Evolutionary conservation across 768 basidiomycete genomes (phyloP).

Genomic region (Hypholoma fasciculare): DNA sequence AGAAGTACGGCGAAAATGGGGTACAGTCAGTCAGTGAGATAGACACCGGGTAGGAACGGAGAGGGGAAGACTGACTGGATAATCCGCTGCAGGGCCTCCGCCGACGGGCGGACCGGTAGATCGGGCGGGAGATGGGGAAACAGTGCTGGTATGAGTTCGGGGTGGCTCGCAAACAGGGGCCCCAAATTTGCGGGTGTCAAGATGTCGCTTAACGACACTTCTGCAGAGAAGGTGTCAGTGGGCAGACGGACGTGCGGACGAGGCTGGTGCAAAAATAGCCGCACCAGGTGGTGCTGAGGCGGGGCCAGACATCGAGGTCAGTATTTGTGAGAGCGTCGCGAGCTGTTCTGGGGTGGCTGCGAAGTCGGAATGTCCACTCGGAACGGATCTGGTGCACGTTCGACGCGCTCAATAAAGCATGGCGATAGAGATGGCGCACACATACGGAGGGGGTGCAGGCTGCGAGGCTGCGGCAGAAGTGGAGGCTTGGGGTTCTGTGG

Average conservation of each 20-base stretch:
- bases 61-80: slow-evolving; percentile 44
- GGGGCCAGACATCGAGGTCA: slow-evolving; percentile 44
- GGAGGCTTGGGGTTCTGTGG: slow-evolving; percentile 41
- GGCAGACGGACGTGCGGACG: neutral
- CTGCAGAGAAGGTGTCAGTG: slow-evolving; percentile 25
- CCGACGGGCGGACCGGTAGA: slow-evolving; percentile 65
- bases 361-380: slow-evolving; percentile 25
- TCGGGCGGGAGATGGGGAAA: slow-evolving; percentile 85
- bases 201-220: slow-evolving; percentile 73
- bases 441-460: slow-evolving; percentile 31
- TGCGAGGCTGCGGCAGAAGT: slow-evolving; percentile 35
- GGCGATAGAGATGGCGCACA: slow-evolving; percentile 2
- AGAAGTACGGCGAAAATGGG: neutral
- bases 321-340: slow-evolving; percentile 55
- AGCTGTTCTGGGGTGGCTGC: slow-evolving; percentile 66
- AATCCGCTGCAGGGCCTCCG: slow-evolving; percentile 70
- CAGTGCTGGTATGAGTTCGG: slow-evolving; percentile 65
- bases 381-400: slow-evolving; percentile 14
- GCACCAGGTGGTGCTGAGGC: slow-evolving; percentile 32
- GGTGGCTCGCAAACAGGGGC: slow-evolving; percentile 70
- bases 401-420: neutral
- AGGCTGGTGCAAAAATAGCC: neutral
- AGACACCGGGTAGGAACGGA: neutral
- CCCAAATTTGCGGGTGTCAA: slow-evolving; percentile 72
- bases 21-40: neutral